Evolutionary conservation across 495 filamentous ascomycete species (phyloP).

Genomic region (Penicillium longicatenatum): DNA sequence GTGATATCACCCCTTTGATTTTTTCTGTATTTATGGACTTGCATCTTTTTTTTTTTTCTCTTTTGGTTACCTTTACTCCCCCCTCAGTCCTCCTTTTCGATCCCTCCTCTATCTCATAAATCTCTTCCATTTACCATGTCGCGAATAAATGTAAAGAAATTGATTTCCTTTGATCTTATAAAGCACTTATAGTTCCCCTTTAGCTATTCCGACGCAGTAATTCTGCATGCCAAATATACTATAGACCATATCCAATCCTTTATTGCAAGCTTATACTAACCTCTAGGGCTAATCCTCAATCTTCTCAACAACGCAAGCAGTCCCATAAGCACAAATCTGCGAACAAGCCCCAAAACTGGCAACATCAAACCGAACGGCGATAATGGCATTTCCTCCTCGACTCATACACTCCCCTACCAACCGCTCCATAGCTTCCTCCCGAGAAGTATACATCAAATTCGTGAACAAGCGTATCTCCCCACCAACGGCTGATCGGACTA

Average conservation of each 20-base stretch:
- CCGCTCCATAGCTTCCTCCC: constrained; percentile 56
- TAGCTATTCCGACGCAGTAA: no score
- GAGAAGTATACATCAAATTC: constrained; percentile 54
- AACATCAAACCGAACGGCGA: constrained; percentile 57
- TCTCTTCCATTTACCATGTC: constrained; percentile 21
- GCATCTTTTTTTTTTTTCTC: constrained; percentile 32
- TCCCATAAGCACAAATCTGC: constrained; percentile 63
- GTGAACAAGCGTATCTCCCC: constrained; percentile 61
- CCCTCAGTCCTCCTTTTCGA: constrained; percentile 25
- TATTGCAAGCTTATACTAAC: no score
- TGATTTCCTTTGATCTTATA: background rate
- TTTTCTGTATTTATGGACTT: constrained; percentile 45
- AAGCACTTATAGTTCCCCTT: no score
- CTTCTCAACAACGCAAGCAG: constrained; percentile 55
- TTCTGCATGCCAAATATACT: no score
- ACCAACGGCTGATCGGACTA: constrained; percentile 53
- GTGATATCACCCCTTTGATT: constrained; percentile 34
- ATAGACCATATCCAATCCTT: no score
- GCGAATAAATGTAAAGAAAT: constrained; percentile 16
- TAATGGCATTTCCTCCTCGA: constrained; percentile 61
- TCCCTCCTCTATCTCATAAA: constrained; percentile 22
- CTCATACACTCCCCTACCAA: constrained; percentile 57
- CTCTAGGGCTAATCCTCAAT: constrained; percentile 32
- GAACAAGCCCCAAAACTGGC: constrained; percentile 42
- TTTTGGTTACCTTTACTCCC: constrained; percentile 20